Conservation (phyloP, 306 rosid species). For the Canavalia gladiata region DNA sequence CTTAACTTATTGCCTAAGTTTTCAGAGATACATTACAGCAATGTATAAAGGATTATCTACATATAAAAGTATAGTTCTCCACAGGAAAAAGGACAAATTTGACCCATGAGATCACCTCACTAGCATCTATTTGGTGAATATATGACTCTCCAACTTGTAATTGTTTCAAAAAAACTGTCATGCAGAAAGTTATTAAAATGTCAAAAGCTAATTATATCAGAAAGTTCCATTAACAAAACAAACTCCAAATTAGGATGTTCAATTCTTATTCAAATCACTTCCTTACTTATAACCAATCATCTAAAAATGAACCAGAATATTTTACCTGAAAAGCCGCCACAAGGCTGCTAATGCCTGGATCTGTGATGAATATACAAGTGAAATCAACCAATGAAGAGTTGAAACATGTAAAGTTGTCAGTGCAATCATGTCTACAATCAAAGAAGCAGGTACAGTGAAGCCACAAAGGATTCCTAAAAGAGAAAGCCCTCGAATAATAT, state of each 20-base stretch:
- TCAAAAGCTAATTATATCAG: slow-evolving; percentile 29
- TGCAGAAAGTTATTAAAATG: slow-evolving; percentile 26
- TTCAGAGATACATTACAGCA: slow-evolving; percentile 27
- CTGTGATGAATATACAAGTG: slow-evolving; percentile 87
- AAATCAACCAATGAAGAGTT: slow-evolving; percentile 86
- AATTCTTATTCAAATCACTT: slow-evolving; percentile 40
- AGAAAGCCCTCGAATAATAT: slow-evolving; percentile 76
- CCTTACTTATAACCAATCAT: slow-evolving; percentile 36
- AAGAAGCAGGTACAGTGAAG: slow-evolving; percentile 77
- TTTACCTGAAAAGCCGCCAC: slow-evolving; percentile 97
- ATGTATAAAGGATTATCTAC: slow-evolving; percentile 3
- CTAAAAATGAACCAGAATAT: slow-evolving; percentile 33
- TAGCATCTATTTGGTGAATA: slow-evolving; percentile 27
- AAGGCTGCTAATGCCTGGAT: slow-evolving; percentile 86
- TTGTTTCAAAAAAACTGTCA: slow-evolving; percentile 36
- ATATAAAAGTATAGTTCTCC: slow-evolving; percentile 30
- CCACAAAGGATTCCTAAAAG: slow-evolving; percentile 84
- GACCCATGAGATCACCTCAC: slow-evolving; percentile 25
- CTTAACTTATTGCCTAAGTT: slow-evolving; percentile 21
- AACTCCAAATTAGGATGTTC: slow-evolving; percentile 21
- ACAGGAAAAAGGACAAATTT: slow-evolving; percentile 31
- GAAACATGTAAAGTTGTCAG: slow-evolving; percentile 78
- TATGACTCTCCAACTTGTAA: slow-evolving; percentile 34
- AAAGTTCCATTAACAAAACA: slow-evolving; percentile 15
- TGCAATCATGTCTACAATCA: slow-evolving; percentile 73